A percentile compares a stretch with the other conserved stretches of the same genome.
Conservation (phyloP, 2,329 filamentous ascomycete species). For the Neofusicoccum parvum region DNA sequence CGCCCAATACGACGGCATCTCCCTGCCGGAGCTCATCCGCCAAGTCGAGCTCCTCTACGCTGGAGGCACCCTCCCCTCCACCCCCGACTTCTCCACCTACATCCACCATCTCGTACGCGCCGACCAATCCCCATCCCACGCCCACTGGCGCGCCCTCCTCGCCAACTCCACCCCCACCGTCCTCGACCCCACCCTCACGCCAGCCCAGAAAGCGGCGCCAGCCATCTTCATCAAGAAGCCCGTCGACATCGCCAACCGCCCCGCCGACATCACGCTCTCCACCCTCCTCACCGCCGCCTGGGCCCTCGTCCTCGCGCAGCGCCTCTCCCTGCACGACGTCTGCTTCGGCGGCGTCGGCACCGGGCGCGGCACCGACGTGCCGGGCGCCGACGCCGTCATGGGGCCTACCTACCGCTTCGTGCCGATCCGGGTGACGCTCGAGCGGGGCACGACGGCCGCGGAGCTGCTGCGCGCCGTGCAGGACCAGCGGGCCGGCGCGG, state of each 20-base stretch:
- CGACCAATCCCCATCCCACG: constrained; percentile 66
- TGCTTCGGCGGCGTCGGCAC: constrained; percentile 68
- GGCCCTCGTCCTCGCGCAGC: constrained; percentile 63
- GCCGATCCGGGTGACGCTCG: constrained; percentile 58
- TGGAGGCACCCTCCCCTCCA: constrained; percentile 31
- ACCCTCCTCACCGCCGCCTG: constrained; percentile 69
- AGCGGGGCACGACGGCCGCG: constrained; percentile 46
- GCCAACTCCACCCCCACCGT: constrained; percentile 49
- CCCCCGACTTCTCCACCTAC: constrained; percentile 51
- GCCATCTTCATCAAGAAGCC: constrained; percentile 30
- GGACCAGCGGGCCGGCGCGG: constrained; percentile 35
- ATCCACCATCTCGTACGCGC: constrained; percentile 46
- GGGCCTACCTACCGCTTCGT: constrained; percentile 71
- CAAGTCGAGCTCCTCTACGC: constrained; percentile 61
- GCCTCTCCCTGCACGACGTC: constrained; percentile 49
- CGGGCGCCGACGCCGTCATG: constrained; percentile 58
- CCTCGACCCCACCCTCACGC: constrained; percentile 47
- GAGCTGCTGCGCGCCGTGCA: constrained; percentile 41
- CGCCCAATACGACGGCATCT: constrained; percentile 71
- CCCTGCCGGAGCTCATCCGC: constrained; percentile 62
- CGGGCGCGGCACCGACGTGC: constrained; percentile 62
- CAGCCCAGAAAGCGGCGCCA: constrained; percentile 43
- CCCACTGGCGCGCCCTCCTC: constrained; percentile 62
- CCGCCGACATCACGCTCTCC: constrained; percentile 62
- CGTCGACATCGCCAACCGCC: constrained; percentile 44